These are phyloP conservation scores for Symbiodinium natans DNA, from an alignment of 73 alveolate genomes.

Conservation along the genomic window DNA sequence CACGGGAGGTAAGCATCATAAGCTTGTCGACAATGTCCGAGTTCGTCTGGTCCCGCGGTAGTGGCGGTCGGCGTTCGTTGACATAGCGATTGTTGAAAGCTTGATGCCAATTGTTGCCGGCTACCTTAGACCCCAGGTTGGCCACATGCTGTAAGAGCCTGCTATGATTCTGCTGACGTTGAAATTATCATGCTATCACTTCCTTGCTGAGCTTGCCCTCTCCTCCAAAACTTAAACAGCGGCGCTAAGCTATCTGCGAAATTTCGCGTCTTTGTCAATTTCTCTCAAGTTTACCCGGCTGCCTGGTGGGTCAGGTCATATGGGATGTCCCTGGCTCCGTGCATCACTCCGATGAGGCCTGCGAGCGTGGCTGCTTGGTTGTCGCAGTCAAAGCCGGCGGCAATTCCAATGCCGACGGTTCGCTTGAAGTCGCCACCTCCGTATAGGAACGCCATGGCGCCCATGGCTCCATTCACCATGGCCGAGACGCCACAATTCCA, in stretches of 20 bases:
- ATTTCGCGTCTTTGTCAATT: not conserved
- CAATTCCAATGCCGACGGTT: constrained; percentile 58
- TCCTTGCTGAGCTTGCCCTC: no score
- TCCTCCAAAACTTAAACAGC: no score
- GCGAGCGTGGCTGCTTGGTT: constrained; percentile 84
- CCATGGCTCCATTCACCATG: constrained; percentile 76
- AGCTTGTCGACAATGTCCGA: constrained; percentile 48
- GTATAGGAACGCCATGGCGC: constrained; percentile 58
- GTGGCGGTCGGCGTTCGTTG: constrained; percentile 58
- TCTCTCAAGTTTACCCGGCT: not conserved
- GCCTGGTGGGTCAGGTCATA: constrained; percentile 54
- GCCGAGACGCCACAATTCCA: constrained; percentile 79
- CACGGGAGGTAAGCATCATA: constrained; percentile 51
- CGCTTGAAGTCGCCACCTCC: constrained; percentile 69
- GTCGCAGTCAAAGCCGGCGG: constrained; percentile 89
- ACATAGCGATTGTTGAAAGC: constrained; percentile 82
- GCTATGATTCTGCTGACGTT: no score
- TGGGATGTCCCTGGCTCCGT: constrained; percentile 67
- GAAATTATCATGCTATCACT: no score
- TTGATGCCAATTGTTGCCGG: constrained; percentile 64
- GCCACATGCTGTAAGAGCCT: no score
- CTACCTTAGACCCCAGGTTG: no score
- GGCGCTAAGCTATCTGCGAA: no score
- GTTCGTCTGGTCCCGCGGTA: constrained; percentile 39
- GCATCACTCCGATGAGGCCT: constrained; percentile 68